These are phyloP conservation scores for Arxiozyma telluris DNA, from an alignment of 1,139 yeast species.

Conservation along the genomic window DNA sequence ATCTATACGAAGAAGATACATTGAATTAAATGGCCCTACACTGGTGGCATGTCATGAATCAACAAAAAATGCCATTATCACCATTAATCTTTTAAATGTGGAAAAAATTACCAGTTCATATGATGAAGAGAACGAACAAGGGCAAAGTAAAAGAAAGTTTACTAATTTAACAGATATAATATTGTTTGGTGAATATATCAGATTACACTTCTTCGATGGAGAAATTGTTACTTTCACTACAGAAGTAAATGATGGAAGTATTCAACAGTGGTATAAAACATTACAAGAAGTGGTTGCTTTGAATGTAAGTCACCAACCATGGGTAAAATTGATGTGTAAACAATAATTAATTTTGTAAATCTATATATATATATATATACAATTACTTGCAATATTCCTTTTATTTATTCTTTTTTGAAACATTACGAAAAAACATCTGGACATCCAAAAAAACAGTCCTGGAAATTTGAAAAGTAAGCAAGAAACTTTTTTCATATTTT, in stretches of 20 bases:
- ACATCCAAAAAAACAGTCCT: slow-evolving; percentile 2
- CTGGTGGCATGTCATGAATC: slow-evolving; percentile 59
- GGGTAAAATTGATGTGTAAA: slow-evolving; percentile 42
- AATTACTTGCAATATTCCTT: background rate
- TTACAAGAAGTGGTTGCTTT: slow-evolving; percentile 46
- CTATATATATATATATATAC: background rate
- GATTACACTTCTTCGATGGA: slow-evolving; percentile 53
- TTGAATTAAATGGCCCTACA: slow-evolving; percentile 50
- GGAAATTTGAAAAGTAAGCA: background rate
- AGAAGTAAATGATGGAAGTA: slow-evolving; percentile 32
- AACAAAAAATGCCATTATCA: slow-evolving; percentile 54
- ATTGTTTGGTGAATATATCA: slow-evolving; percentile 54
- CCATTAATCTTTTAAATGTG: slow-evolving; percentile 56
- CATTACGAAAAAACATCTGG: background rate
- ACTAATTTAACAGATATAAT: slow-evolving; percentile 43
- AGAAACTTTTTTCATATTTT: background rate
- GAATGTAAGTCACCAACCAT: slow-evolving; percentile 52
- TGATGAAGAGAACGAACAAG: background rate
- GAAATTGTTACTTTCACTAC: slow-evolving; percentile 66
- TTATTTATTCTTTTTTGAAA: background rate
- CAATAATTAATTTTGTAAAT: background rate
- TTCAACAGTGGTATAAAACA: slow-evolving; percentile 45
- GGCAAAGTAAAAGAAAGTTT: slow-evolving; percentile 36
- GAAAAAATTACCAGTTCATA: slow-evolving; percentile 31
- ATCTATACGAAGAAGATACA: slow-evolving; percentile 53